phyloP scores from a whole-genome alignment of 768 basidiomycete species.

The Tylopilus subfusipes region DNA sequence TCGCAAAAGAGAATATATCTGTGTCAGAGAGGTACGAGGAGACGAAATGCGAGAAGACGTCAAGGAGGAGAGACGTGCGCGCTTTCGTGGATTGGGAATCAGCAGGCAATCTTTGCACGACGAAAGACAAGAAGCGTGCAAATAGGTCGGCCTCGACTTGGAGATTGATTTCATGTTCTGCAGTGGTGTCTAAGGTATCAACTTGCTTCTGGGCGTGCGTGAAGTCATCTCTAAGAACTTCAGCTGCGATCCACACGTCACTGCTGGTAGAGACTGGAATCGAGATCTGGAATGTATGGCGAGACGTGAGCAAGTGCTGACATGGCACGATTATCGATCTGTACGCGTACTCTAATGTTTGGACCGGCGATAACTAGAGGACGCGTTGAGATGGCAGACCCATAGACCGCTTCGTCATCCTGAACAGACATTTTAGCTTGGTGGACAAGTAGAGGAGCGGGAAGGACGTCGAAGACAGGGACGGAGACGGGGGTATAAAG shows the following conservation, averaged over 20 bases:
- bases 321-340: constrained; percentile 6
- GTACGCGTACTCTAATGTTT: constrained; percentile 34
- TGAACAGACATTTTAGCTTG: constrained; percentile 32
- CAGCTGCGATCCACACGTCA: constrained; percentile 90
- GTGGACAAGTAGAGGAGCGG: constrained; percentile 3
- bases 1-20: constrained; percentile 81
- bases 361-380: constrained; percentile 33
- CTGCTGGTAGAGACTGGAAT: constrained; percentile 79
- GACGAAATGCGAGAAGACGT: constrained; percentile 76
- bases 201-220: constrained; percentile 56
- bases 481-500: constrained; percentile 2
- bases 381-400: constrained; percentile 33
- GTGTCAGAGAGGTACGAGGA: constrained; percentile 62
- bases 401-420: constrained; percentile 29
- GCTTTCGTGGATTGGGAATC: constrained; percentile 51
- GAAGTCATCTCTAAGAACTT: constrained; percentile 89
- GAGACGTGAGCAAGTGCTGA: constrained; percentile 2
- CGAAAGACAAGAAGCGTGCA: constrained; percentile 78
- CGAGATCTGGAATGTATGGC: constrained; percentile 51
- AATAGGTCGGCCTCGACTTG: constrained; percentile 76
- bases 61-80: constrained; percentile 64
- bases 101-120: constrained; percentile 59
- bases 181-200: constrained; percentile 53
- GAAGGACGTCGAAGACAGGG: not conserved
- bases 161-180: constrained; percentile 48